These are phyloP conservation scores for Schizophyllum commune DNA, from an alignment of 1,284 basidiomycete genomes.

Conservation along the genomic window DNA sequence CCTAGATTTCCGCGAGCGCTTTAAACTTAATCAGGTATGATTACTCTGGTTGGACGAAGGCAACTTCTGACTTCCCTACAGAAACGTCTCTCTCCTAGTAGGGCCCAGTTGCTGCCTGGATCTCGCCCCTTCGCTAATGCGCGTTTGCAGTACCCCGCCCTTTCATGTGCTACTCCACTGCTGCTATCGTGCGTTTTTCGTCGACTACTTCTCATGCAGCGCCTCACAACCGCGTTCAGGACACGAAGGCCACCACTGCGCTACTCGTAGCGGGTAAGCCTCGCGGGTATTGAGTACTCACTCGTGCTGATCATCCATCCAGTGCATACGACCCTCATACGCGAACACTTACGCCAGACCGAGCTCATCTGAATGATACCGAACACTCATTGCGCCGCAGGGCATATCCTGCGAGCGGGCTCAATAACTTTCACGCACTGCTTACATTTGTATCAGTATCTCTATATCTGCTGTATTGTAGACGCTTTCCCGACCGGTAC, in stretches of 20 bases:
- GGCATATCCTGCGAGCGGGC: too few relatives aligned
- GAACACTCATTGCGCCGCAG: not conserved
- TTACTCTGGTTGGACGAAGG: slow-evolving; percentile 32
- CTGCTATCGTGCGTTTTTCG: slow-evolving; percentile 32
- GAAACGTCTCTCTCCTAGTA: slow-evolving; percentile 4
- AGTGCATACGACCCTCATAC: not conserved
- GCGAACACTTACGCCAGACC: not conserved
- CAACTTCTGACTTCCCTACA: not conserved
- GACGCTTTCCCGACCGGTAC: too few relatives aligned
- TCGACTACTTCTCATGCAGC: not conserved
- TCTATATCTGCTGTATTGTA: too few relatives aligned
- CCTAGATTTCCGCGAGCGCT: slow-evolving; percentile 26
- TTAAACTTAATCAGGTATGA: slow-evolving; percentile 41
- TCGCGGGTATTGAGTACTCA: not conserved
- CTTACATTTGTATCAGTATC: too few relatives aligned
- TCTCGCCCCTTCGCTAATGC: not conserved
- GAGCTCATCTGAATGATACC: not conserved
- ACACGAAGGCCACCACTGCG: slow-evolving; percentile 38
- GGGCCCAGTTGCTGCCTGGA: slow-evolving; percentile 30
- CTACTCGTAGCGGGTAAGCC: slow-evolving; percentile 33
- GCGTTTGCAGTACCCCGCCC: slow-evolving; percentile 34
- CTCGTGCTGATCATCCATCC: not conserved
- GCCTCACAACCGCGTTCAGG: slow-evolving; percentile 21
- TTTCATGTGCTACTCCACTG: slow-evolving; percentile 45
- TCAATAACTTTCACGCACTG: too few relatives aligned